Percentiles rank a stretch among this genome's conserved stretches.
These are phyloP conservation scores for Platismatia glauca DNA, from an alignment of 495 filamentous ascomycete species.

Conservation along the genomic window DNA sequence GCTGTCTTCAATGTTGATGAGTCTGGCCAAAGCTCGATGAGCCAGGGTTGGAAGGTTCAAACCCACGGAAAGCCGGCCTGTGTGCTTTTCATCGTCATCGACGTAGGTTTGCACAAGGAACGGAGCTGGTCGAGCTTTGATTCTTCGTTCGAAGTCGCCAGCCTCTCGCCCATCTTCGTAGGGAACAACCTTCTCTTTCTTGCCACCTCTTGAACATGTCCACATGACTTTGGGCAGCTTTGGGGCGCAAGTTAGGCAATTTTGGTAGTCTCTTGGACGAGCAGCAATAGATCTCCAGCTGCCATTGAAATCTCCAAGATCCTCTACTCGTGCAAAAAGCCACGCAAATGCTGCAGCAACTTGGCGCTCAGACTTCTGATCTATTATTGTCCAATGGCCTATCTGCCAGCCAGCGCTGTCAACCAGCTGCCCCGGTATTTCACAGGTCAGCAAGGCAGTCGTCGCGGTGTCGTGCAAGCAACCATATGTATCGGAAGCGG, in stretches of 20 bases:
- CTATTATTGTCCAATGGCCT: constrained; percentile 27
- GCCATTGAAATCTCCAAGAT: constrained; percentile 15
- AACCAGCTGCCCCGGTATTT: constrained; percentile 17
- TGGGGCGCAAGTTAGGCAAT: constrained; percentile 32
- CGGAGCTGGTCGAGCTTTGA: constrained; percentile 38
- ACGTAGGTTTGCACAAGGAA: constrained; percentile 38
- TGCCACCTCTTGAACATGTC: constrained; percentile 14
- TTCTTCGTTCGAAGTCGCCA: constrained; percentile 27
- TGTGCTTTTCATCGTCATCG: constrained; percentile 24
- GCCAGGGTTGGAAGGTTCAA: constrained; percentile 48
- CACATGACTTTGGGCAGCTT: constrained; percentile 27
- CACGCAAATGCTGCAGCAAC: constrained; percentile 32
- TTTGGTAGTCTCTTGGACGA: constrained; percentile 15
- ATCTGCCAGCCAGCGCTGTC: constrained; percentile 24
- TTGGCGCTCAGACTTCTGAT: constrained; percentile 25
- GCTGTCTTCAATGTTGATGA: constrained; percentile 23
- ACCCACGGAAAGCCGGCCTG: constrained; percentile 35
- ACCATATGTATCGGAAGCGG: constrained; percentile 5
- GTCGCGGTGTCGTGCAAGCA: constrained; percentile 15
- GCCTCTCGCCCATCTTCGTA: constrained; percentile 31
- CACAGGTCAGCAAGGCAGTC: constrained; percentile 26
- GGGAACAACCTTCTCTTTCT: constrained; percentile 26
- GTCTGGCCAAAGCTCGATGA: constrained; percentile 43
- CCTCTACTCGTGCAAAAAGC: constrained; percentile 29
- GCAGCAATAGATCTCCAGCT: constrained; percentile 20